phyloP scores from a whole-genome alignment of 2,329 filamentous ascomycete genomes.

The Diaporthe ampelina region DNA sequence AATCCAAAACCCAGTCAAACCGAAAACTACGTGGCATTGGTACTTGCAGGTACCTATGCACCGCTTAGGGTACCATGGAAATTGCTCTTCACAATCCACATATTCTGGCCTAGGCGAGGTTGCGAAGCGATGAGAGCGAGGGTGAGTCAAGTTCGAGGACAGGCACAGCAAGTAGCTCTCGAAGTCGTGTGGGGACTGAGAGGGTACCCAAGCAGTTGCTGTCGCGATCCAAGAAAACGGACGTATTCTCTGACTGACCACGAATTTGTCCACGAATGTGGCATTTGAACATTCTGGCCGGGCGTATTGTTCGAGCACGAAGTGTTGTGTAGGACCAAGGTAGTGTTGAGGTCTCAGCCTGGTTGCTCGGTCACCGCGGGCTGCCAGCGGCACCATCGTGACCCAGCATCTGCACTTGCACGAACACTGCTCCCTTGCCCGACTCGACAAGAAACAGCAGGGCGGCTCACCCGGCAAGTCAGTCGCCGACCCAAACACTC shows the following conservation, averaged over 20 bases:
- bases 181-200: neutral
- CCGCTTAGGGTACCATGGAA: neutral
- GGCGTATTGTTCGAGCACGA: neutral
- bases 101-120: neutral
- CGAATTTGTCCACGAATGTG: neutral
- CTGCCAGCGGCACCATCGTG: neutral
- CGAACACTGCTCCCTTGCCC: neutral
- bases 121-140: neutral
- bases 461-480: neutral
- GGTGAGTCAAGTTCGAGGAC: neutral
- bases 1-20: conserved; percentile 12
- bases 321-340: neutral
- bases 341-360: neutral
- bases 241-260: no score
- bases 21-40: neutral
- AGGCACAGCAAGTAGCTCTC: neutral
- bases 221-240: neutral
- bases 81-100: neutral
- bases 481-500: neutral
- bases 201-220: neutral
- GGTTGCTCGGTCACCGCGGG: neutral
- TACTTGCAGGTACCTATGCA: neutral
- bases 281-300: neutral
- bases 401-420: neutral
- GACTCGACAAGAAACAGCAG: neutral